A percentile compares a stretch with the other conserved stretches of the same genome.
These are phyloP conservation scores for Citrus cavaleriei DNA, from an alignment of 345 rosid genomes.

Conservation along the genomic window DNA sequence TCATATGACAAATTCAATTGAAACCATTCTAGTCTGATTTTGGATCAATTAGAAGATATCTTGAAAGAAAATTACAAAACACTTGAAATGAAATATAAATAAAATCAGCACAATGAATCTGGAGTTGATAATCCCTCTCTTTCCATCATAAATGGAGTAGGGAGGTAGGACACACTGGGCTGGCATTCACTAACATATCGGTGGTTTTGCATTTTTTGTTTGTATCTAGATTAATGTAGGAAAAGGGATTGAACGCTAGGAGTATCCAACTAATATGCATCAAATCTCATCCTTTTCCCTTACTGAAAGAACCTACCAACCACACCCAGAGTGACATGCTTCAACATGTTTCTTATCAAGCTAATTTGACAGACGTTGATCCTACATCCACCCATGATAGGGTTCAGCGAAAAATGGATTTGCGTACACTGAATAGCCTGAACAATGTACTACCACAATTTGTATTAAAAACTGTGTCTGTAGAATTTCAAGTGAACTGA, in stretches of 20 bases:
- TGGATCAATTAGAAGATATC: background rate
- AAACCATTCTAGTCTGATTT: background rate
- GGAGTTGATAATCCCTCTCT: background rate
- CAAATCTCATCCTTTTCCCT: background rate
- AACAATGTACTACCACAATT: background rate
- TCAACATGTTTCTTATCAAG: background rate
- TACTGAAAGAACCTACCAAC: background rate
- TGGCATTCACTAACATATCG: background rate
- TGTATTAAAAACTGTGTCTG: background rate
- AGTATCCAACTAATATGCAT: background rate
- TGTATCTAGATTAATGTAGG: background rate
- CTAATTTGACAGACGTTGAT: background rate
- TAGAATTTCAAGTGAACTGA: background rate
- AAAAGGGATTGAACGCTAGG: background rate
- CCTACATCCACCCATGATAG: background rate
- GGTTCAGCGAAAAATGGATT: background rate
- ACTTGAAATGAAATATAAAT: background rate
- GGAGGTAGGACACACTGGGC: background rate
- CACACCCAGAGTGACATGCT: background rate
- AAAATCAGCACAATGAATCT: background rate
- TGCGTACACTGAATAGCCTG: background rate
- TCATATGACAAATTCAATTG: background rate
- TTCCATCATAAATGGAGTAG: background rate
- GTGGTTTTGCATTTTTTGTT: background rate
- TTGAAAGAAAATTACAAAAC: no score